Evolutionary conservation across 1,139 yeast genomes (phyloP).

Genomic region (Sugiyamaella xylanicola): DNA sequence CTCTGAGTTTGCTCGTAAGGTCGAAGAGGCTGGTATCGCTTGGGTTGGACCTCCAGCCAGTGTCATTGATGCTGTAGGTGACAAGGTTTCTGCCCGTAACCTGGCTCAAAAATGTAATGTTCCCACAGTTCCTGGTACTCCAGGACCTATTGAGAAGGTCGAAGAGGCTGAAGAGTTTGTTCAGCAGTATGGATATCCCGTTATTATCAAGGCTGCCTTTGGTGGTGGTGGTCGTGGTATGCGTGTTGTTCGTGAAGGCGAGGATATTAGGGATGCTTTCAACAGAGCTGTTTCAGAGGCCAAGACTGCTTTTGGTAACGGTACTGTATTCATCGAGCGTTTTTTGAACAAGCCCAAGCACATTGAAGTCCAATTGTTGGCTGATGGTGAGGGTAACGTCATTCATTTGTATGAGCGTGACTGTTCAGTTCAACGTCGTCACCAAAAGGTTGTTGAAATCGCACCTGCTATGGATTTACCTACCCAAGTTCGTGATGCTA

Average conservation of each 20-base stretch:
- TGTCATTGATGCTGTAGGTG: constrained; percentile 97
- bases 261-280: constrained; percentile 88
- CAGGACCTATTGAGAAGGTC: constrained; percentile 86
- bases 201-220: constrained; percentile 96
- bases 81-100: constrained; percentile 90
- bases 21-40: constrained; percentile 85
- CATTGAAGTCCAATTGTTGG: constrained; percentile 94
- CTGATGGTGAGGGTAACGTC: constrained; percentile 92
- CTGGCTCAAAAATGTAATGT: constrained; percentile 81
- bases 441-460: constrained; percentile 97
- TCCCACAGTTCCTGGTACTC: constrained; percentile 97
- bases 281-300: constrained; percentile 95
- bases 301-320: constrained; percentile 91
- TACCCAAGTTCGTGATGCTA: constrained; percentile 78
- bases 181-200: constrained; percentile 85
- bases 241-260: constrained; percentile 98
- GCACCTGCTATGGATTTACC: constrained; percentile 98
- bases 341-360: constrained; percentile 95
- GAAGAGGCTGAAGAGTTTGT: constrained; percentile 82
- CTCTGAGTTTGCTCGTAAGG: constrained; percentile 91
- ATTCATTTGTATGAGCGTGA: constrained; percentile 97
- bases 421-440: constrained; percentile 98
- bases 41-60: constrained; percentile 94
- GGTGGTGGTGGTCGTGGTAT: constrained; percentile 99
- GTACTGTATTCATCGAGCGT: constrained; percentile 96